A percentile compares a stretch with the other conserved stretches of the same genome.
Conservation (phyloP, 495 filamentous ascomycete species). For the Aspergillus steynii region DNA sequence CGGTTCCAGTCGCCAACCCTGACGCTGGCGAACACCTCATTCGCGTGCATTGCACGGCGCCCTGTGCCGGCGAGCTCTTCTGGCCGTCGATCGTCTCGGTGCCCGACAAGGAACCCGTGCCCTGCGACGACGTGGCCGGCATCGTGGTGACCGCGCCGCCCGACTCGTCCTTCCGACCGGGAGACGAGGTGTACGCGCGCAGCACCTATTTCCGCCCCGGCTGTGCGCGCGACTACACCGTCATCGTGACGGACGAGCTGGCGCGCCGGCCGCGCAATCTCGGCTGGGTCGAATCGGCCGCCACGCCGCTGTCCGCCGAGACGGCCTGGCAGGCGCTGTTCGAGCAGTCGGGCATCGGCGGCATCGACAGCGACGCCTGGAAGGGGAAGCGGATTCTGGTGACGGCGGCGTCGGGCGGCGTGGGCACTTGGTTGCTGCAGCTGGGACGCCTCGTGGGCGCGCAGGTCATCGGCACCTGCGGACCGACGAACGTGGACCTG, state of each 20-base stretch:
- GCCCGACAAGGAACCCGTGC: constrained; percentile 31
- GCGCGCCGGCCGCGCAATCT: constrained; percentile 38
- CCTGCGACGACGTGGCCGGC: constrained; percentile 54
- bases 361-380: constrained; percentile 12
- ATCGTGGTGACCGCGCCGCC: constrained; percentile 42
- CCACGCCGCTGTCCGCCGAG: constrained; percentile 46
- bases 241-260: constrained; percentile 46
- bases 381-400: constrained; percentile 46
- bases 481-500: constrained; percentile 41
- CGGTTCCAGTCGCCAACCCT: constrained; percentile 25
- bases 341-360: constrained; percentile 32
- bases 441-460: constrained; percentile 47
- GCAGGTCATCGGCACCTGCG: constrained; percentile 42
- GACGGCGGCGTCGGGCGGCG: constrained; percentile 51
- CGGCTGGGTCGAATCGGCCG: constrained; percentile 46
- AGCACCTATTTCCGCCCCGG: constrained; percentile 41
- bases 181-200: constrained; percentile 52
- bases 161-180: constrained; percentile 45
- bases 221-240: constrained; percentile 44
- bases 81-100: constrained; percentile 44
- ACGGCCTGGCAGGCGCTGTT: constrained; percentile 58
- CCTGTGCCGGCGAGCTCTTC: constrained; percentile 54
- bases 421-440: constrained; percentile 59
- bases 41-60: constrained; percentile 47
- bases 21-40: constrained; percentile 48